phyloP scores from a whole-genome alignment of 371 early-diverging fungal genomes.

The Mortierella polycephala region DNA sequence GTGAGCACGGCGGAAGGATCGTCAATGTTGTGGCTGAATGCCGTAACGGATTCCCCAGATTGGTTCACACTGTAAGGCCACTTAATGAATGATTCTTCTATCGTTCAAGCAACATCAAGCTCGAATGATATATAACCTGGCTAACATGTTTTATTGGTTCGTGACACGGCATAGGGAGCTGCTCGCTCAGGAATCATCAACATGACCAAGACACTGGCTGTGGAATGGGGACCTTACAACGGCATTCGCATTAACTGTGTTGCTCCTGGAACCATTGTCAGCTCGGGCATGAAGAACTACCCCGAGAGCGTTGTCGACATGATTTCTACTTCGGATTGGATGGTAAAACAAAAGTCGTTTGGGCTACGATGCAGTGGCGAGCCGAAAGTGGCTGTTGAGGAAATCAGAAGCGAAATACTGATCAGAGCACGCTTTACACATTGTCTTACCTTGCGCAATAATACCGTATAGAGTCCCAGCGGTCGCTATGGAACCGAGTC shows the following conservation, averaged over 20 bases:
- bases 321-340: conserved; percentile 33
- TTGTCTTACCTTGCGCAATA: background rate
- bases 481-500: conserved; percentile 66
- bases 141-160: too few species aligned
- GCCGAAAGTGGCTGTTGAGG: too few species aligned
- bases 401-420: too few species aligned
- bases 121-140: too few species aligned
- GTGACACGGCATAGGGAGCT: conserved; percentile 24
- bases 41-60: conserved; percentile 57
- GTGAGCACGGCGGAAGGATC: conserved; percentile 60
- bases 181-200: conserved; percentile 52
- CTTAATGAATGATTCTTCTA: too few species aligned
- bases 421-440: too few species aligned
- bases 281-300: conserved; percentile 64
- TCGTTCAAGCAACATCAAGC: too few species aligned
- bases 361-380: too few species aligned
- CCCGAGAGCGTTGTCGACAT: conserved; percentile 53
- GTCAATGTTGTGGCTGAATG: conserved; percentile 64
- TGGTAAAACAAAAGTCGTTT: conserved; percentile 23
- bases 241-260: conserved; percentile 67
- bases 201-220: conserved; percentile 61
- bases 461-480: conserved; percentile 50
- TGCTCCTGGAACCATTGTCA: conserved; percentile 66
- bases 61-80: conserved; percentile 46
- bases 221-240: conserved; percentile 62